These are phyloP conservation scores for Leishmania tropica DNA, from an alignment of 208 protist species.

Conservation along the genomic window DNA sequence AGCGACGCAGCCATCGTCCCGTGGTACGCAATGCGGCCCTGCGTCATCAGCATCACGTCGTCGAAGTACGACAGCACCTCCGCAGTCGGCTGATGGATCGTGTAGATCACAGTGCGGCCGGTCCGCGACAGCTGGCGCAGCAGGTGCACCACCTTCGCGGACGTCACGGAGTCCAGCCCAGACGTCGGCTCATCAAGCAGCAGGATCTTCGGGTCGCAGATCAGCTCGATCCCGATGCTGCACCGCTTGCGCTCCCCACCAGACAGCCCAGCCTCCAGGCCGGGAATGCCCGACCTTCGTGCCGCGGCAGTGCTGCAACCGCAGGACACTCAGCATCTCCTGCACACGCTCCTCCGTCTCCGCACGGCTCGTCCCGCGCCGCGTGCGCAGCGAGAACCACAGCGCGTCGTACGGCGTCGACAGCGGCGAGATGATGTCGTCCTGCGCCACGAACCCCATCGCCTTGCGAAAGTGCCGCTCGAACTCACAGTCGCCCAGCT, in stretches of 20 bases:
- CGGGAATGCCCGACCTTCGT: slow-evolving; percentile 83
- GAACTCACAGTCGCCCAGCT: slow-evolving; percentile 72
- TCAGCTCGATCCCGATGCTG: slow-evolving; percentile 90
- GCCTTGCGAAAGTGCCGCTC: slow-evolving; percentile 59
- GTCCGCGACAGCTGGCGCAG: slow-evolving; percentile 71
- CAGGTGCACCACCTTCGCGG: slow-evolving; percentile 80
- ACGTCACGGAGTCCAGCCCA: slow-evolving; percentile 89
- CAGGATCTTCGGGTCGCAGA: slow-evolving; percentile 84
- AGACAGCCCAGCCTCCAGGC: slow-evolving; percentile 73
- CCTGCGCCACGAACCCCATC: slow-evolving; percentile 82
- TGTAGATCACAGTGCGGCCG: slow-evolving; percentile 91
- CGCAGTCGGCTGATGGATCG: slow-evolving; percentile 95
- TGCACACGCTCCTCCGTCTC: slow-evolving; percentile 65
- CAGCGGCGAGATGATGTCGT: slow-evolving; percentile 75
- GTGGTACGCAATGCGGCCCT: slow-evolving; percentile 84
- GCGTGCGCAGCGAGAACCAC: slow-evolving; percentile 78
- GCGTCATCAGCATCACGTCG: slow-evolving; percentile 86
- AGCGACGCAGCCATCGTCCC: slow-evolving; percentile 69
- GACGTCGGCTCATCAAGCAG: slow-evolving; percentile 92
- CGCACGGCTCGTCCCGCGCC: slow-evolving; percentile 38
- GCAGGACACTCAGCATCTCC: slow-evolving; percentile 67
- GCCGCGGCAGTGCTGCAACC: slow-evolving; percentile 65
- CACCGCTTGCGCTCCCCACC: slow-evolving; percentile 90
- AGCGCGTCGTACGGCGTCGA: slow-evolving; percentile 71
- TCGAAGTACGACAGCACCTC: slow-evolving; percentile 93